Percentiles rank a stretch among this genome's conserved stretches.
phyloP scores from a whole-genome alignment of 139 green algal genomes.

The Haematococcus sp. region DNA sequence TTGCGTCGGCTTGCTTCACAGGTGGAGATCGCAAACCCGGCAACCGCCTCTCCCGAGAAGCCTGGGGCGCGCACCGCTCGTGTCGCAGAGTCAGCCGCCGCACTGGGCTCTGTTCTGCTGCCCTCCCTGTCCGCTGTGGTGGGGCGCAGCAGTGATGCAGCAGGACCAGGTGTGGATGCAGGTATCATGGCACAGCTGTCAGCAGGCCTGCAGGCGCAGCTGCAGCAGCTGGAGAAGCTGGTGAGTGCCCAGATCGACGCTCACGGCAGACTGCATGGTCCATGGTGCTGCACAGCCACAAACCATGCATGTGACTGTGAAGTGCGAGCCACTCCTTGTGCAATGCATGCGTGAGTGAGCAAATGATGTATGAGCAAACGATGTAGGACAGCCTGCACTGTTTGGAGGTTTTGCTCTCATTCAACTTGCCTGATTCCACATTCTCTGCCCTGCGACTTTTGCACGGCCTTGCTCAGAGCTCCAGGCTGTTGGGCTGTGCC shows the following conservation, averaged over 20 bases:
- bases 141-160: constrained; percentile 1
- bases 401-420: too few species aligned
- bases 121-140: constrained; percentile 15
- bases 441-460: too few species aligned
- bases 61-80: not conserved
- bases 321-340: too few species aligned
- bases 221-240: constrained; percentile 33
- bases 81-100: constrained; percentile 13
- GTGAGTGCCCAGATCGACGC: too few species aligned
- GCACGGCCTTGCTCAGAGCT: too few species aligned
- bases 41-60: not conserved
- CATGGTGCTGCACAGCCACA: too few species aligned
- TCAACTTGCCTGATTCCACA: too few species aligned
- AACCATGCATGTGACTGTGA: too few species aligned
- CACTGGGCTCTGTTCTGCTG: constrained; percentile 19
- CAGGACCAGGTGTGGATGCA: not conserved
- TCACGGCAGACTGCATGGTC: too few species aligned
- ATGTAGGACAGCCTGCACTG: not conserved
- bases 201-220: constrained; percentile 19
- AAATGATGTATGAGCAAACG: too few species aligned
- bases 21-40: not conserved
- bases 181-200: constrained; percentile 5
- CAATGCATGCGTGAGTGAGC: too few species aligned
- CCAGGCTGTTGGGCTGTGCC: not conserved
- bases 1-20: too few species aligned